Evolutionary conservation across 2,329 filamentous ascomycete species (phyloP).

Genomic region (Chrysoporthe cubensis): DNA sequence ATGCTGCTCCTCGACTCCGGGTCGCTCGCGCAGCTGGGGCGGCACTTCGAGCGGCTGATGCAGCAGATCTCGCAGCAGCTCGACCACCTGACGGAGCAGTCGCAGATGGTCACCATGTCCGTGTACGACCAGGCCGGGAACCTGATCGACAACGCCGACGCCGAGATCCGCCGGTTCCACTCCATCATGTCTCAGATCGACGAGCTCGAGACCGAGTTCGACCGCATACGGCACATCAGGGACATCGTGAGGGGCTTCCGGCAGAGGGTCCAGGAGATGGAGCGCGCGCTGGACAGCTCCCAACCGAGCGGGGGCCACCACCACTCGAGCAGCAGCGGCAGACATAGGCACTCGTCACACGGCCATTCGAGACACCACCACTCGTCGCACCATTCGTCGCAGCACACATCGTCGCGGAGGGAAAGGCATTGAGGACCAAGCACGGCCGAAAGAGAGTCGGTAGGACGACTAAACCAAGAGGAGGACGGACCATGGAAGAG

Average conservation of each 20-base stretch:
- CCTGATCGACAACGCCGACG: conserved; percentile 78
- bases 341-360: conserved; percentile 36
- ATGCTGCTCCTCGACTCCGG: conserved; percentile 64
- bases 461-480: background rate
- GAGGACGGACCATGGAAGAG: background rate
- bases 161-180: conserved; percentile 86
- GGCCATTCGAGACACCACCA: conserved; percentile 29
- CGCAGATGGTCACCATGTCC: conserved; percentile 62
- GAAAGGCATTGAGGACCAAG: conserved; percentile 18
- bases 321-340: conserved; percentile 40
- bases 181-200: conserved; percentile 87
- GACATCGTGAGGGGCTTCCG: conserved; percentile 92
- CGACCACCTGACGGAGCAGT: conserved; percentile 64
- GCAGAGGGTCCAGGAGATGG: conserved; percentile 78
- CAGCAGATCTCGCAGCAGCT: conserved; percentile 65
- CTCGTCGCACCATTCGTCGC: conserved; percentile 29
- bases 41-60: conserved; percentile 68
- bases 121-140: conserved; percentile 66
- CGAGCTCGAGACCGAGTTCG: conserved; percentile 90
- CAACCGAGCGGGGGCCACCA: conserved; percentile 43
- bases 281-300: conserved; percentile 63
- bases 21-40: conserved; percentile 62
- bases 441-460: background rate
- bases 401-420: conserved; percentile 33
- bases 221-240: conserved; percentile 86